Base-by-base conservation (phyloP, 2,329 filamentous ascomycete species). In the Atkinsonella hypoxylon region DNA sequence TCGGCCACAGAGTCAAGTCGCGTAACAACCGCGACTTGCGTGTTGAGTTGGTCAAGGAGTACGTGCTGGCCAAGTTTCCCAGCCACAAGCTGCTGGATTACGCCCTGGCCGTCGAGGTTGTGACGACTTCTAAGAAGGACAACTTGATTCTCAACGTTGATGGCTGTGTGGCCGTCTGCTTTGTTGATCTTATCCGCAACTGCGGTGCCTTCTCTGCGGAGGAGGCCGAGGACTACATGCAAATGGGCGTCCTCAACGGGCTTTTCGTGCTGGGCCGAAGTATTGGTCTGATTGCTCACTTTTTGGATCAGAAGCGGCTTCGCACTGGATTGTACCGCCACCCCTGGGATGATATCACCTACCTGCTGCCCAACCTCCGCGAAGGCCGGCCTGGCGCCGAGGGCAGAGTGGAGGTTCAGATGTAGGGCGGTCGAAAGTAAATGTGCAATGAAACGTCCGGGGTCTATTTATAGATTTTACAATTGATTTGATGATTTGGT, bases 81-180 rank as follows among this genome's bases (percentile, higher is more conserved):
- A 90, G 76, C 76, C 89, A 87, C 81, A 97, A 97, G 82, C 83
- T 97, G 67, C 89, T 98, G 68, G 93, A 98, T 77, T 98, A 96
- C 71, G 93, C 93, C 59, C 82, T 98, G 66, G 93, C 93, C 45
- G 93, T 98, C 60, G 93, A 98, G 82, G 87, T 87, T 11, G 93
- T 98, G 58, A 98, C 93, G 51, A 98, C 93, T 47, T 96, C 89
- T 58, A 98, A 98, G 87, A 98, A 98, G 82, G 93, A 98, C 77
- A 98, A 97, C 80, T 82, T 98, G 61, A 98, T 98, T 63, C 84
- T 98, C 65, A 98, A 98, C 79, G 93, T 98, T 53, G 93, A 97
- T 67, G 93, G 93, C 63, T 95, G 89, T 70, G 87, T 98, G 65
- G 93, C 93, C 59, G 93, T 98, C 69, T 96, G 90, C 85, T 98